Evolutionary conservation across 2,329 filamentous ascomycete species (phyloP), one percentile per base, ranked within the genome.

Genomic region (Pseudocercospora vitis): DNA sequence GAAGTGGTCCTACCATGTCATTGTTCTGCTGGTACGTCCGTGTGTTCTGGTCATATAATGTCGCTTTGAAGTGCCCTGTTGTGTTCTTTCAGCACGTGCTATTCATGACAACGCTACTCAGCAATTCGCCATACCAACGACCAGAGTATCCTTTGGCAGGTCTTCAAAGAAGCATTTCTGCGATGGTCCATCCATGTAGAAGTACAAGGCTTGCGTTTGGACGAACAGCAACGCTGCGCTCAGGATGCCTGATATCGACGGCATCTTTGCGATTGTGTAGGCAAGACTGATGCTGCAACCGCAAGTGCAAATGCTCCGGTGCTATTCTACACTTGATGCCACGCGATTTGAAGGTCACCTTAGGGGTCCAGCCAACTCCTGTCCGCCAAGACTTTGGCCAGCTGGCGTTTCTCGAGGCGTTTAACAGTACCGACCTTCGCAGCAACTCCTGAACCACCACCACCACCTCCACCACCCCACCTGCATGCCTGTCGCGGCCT

Each of bases 131-230:
- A 58, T 78, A 86, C 84, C 94, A 55, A 96, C 91, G 52, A 99
- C 92, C 54, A 99, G 78, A 11, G 94, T 97, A 73, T 96, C 92
- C 79, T 97, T 96, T 62, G 94, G 91, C 55, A 99, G 82, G 74
- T 97, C 92, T 78, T 99, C 94, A 76, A 88, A 95, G 84, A 99
- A 99, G 77, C 94, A 99, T 77, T 95, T 96, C 63, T 89, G 87
- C 61, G 83, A 78, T 46, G 82, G 81, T 67, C 88, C 89, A 71
- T 97, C 91, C 73, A 97, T 86, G 79, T 88, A 97, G 81, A 99
- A 95, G 84, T 95, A 92, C 55, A 99, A 82, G 52, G 91, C 91
- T 70, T 91, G 87, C 14, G 42, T 31, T 56, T 85, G 84, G 29
- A 80, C 69, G 42, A 56, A 80, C 69, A 63, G 75, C 74, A 70